Base-by-base conservation (phyloP, 2,329 filamentous ascomycete species). In the Ophiostoma populinum region DNA sequence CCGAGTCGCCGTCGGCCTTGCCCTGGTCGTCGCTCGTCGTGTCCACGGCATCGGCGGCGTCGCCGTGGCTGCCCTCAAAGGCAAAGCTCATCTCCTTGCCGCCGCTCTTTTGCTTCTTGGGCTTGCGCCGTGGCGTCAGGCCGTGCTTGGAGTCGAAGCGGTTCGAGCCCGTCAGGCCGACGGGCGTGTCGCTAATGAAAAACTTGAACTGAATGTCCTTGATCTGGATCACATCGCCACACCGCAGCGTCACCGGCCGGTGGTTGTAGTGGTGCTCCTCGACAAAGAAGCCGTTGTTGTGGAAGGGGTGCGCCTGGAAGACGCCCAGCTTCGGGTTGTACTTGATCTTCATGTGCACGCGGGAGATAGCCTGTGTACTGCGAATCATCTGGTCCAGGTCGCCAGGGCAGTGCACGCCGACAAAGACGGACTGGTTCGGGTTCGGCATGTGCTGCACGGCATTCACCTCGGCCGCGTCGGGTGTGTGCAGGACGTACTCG, bases 51-150 rank as follows among this genome's bases (percentile, higher is more conserved):
- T 39, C 25, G 6, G 15, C 22, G 11, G 28, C 21, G 26, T 69
- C 63, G 22, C 63, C 70, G 38, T 68, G 67, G 40, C 67, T 64
- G 47, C 70, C 67, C 47, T 78, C 73, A 46, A 81, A 81, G 37
- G 76, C 73, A 42, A 80, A 75, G 50, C 75, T 80, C 73, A 81
- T 81, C 43, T 75, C 66, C 48, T 76, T 76, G 37, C 70, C 70
- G 22, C 67, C 67, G 9, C 20, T 7, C 12, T 33, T 37, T 19
- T 28, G 22, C n/a, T 26, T 36, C 21, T 25, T 24, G 22, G 21
- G 22, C 15, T 19, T 25, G 15, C 25, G 18, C 4, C n/a, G 33
- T 3, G 24, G 25, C 19, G 21, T 20, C n/a, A 28, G 21, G 13
- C 15, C 15, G 3, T 22, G 13, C n/a, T 32, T 32, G 13, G 10